A percentile compares a stretch with the other conserved stretches of the same genome.
Conservation (phyloP, 495 filamentous ascomycete genomes). For the Filosporella fistucella region DNA sequence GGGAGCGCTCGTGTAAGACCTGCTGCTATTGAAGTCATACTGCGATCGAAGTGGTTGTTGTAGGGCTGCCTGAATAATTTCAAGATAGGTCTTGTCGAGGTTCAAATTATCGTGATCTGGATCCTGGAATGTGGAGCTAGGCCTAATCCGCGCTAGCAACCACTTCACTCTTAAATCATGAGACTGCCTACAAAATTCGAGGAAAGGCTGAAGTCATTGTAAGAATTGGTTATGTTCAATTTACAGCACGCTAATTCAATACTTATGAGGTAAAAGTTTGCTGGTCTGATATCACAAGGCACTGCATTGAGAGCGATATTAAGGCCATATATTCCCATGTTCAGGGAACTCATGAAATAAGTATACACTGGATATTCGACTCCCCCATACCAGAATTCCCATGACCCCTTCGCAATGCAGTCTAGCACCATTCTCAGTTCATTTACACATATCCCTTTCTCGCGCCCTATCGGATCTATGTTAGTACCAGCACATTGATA, state of each 20-base stretch:
- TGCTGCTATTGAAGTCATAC: slow-evolving; percentile 67
- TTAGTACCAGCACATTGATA: slow-evolving; percentile 15
- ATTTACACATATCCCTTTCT: slow-evolving; percentile 54
- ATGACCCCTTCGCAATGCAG: too few species aligned
- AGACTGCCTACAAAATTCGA: neutral
- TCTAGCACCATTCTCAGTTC: neutral
- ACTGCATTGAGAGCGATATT: too few species aligned
- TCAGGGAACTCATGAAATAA: too few species aligned
- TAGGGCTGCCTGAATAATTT: slow-evolving; percentile 8
- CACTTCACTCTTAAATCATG: too few species aligned
- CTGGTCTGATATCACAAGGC: too few species aligned
- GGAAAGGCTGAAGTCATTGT: neutral
- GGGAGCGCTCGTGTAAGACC: slow-evolving; percentile 81
- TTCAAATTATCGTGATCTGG: slow-evolving; percentile 14
- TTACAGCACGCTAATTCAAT: too few species aligned
- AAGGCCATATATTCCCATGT: too few species aligned
- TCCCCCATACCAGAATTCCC: too few species aligned
- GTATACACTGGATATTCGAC: too few species aligned
- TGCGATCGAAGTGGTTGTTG: slow-evolving; percentile 7
- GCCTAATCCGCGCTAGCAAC: slow-evolving; percentile 5
- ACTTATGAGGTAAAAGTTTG: too few species aligned
- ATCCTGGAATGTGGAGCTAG: neutral
- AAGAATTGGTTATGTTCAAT: too few species aligned
- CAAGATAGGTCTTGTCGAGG: slow-evolving; percentile 1
- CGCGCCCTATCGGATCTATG: slow-evolving; percentile 34